These are phyloP conservation scores for Zygotorulaspora danielsina DNA, from an alignment of 805 yeast genomes.

Conservation along the genomic window DNA sequence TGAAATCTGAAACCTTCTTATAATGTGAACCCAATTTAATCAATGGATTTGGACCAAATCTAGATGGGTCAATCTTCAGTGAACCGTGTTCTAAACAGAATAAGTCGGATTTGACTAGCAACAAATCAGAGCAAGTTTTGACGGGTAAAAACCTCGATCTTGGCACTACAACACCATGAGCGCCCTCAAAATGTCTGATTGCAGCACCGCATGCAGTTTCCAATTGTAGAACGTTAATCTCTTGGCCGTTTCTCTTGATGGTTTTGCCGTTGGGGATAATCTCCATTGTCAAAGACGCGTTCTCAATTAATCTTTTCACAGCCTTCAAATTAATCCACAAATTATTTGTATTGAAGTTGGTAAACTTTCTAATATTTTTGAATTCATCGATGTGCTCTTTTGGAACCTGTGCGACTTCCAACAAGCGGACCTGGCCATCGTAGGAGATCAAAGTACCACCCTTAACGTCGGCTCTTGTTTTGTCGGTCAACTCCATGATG, in stretches of 20 bases:
- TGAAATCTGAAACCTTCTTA: constrained; percentile 92
- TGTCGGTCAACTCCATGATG: constrained; percentile 97
- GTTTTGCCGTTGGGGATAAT: constrained; percentile 93
- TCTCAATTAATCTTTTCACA: constrained; percentile 84
- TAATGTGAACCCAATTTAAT: constrained; percentile 95
- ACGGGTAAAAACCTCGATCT: constrained; percentile 97
- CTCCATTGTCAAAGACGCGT: constrained; percentile 78
- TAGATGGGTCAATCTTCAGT: constrained; percentile 70
- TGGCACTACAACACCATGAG: constrained; percentile 98
- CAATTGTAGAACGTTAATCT: constrained; percentile 83
- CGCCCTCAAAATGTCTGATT: constrained; percentile 88
- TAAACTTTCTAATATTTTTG: constrained; percentile 95
- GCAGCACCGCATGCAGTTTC: constrained; percentile 99
- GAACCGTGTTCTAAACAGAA: constrained; percentile 91
- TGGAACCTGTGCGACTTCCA: constrained; percentile 93
- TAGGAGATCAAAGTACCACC: constrained; percentile 98
- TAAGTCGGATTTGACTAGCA: constrained; percentile 91
- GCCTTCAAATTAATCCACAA: constrained; percentile 96
- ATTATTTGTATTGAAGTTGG: constrained; percentile 96
- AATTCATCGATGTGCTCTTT: constrained; percentile 97
- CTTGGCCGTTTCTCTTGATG: constrained; percentile 68
- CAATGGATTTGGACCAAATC: constrained; percentile 89
- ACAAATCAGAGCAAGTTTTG: constrained; percentile 91
- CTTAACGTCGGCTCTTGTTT: constrained; percentile 98
- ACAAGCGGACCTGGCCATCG: constrained; percentile 87